Conservation (phyloP, 2,329 filamentous ascomycete genomes). For the Exophiala aquamarina region DNA sequence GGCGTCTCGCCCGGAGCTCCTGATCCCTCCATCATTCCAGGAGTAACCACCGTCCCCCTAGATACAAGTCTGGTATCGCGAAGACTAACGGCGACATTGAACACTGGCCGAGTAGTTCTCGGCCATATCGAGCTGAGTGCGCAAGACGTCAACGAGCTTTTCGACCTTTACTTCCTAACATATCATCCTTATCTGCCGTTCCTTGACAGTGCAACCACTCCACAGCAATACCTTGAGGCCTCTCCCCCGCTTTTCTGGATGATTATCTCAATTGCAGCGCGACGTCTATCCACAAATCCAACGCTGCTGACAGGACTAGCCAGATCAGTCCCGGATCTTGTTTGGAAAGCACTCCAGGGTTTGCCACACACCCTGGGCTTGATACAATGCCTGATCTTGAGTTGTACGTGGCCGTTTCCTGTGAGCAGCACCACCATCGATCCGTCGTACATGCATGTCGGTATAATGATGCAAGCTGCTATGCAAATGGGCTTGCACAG, state of each 20-base stretch:
- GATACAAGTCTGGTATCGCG: conserved; percentile 10
- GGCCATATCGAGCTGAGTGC: neutral
- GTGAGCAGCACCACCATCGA: conserved; percentile 62
- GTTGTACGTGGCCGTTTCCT: conserved; percentile 65
- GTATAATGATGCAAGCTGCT: conserved; percentile 64
- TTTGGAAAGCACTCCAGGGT: conserved; percentile 62
- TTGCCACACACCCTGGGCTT: conserved; percentile 63
- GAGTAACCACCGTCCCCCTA: conserved; percentile 5
- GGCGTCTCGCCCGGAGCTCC: neutral
- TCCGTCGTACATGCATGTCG: conserved; percentile 63
- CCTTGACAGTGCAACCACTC: conserved; percentile 52
- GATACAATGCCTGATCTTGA: conserved; percentile 61
- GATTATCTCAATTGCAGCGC: conserved; percentile 61
- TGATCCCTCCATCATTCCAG: neutral
- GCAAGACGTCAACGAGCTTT: conserved; percentile 35
- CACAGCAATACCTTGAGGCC: conserved; percentile 57
- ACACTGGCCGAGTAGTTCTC: neutral
- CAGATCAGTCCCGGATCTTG: conserved; percentile 54
- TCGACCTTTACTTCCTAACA: conserved; percentile 58
- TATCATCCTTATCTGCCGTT: conserved; percentile 66
- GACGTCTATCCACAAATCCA: conserved; percentile 56
- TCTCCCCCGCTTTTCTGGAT: conserved; percentile 66
- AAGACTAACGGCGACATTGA: neutral
- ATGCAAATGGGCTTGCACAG: conserved; percentile 66
- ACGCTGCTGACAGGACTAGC: conserved; percentile 52